Conservation (phyloP, 2,329 filamentous ascomycete species). For the Nemania serpens region DNA sequence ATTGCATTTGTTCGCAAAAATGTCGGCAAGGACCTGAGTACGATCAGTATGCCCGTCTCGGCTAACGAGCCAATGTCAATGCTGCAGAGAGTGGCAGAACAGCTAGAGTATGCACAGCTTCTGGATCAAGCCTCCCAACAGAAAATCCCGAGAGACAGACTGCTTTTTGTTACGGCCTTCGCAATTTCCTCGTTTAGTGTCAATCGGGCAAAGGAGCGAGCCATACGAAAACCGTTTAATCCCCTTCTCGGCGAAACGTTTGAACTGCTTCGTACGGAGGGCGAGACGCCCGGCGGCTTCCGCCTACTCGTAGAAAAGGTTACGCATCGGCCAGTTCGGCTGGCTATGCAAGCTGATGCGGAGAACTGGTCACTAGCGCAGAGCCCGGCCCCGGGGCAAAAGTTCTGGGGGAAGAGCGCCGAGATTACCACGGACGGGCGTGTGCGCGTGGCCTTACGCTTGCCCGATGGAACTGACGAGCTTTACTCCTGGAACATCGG, state of each 20-base stretch:
- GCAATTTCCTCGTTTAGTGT: slow-evolving; percentile 86
- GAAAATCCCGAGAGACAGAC: slow-evolving; percentile 66
- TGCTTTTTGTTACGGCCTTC: slow-evolving; percentile 87
- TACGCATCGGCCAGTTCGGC: slow-evolving; percentile 85
- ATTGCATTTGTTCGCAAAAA: slow-evolving; percentile 97
- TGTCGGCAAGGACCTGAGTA: slow-evolving; percentile 95
- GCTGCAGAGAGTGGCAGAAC: slow-evolving; percentile 86
- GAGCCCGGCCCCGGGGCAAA: slow-evolving; percentile 85
- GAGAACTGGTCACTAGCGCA: slow-evolving; percentile 85
- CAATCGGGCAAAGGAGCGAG: slow-evolving; percentile 82
- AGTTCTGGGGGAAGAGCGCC: slow-evolving; percentile 98
- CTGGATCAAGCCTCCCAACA: slow-evolving; percentile 75
- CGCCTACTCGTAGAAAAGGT: slow-evolving; percentile 96
- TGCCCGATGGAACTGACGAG: slow-evolving; percentile 72
- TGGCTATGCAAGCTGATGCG: slow-evolving; percentile 92
- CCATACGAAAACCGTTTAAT: slow-evolving; percentile 95
- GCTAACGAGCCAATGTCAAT: slow-evolving; percentile 91
- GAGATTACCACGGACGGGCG: slow-evolving; percentile 93
- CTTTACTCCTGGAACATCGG: slow-evolving; percentile 87
- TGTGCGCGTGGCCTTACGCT: slow-evolving; percentile 73
- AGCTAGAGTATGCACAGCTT: slow-evolving; percentile 86
- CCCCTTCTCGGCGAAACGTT: slow-evolving; percentile 95
- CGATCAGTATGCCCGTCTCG: slow-evolving; percentile 96
- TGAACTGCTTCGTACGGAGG: slow-evolving; percentile 86
- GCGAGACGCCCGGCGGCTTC: slow-evolving; percentile 73